Evolutionary conservation across 345 rosid genomes (phyloP).

Genomic region (Gossypioides kirkii): DNA sequence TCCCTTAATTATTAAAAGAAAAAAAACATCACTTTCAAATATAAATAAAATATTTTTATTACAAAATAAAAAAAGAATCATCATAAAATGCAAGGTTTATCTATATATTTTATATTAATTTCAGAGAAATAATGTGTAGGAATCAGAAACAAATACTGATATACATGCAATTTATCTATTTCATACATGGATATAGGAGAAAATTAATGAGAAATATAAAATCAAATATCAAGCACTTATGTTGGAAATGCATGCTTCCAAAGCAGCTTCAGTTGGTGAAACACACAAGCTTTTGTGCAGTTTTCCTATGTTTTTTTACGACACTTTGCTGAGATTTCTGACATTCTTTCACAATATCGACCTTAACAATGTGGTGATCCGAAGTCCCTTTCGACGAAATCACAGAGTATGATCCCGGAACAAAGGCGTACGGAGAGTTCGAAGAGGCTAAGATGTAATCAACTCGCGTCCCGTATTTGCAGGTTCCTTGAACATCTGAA

Average conservation of each 20-base stretch:
- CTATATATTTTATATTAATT: neutral
- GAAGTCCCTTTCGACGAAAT: slow-evolving; percentile 87
- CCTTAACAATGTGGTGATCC: slow-evolving; percentile 93
- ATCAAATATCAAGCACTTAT: slow-evolving; percentile 13
- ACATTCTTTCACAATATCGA: slow-evolving; percentile 41
- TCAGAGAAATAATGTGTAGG: neutral
- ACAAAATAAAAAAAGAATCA: neutral
- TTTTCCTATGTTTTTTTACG: slow-evolving; percentile 24
- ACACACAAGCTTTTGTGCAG: slow-evolving; percentile 32
- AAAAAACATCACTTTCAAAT: neutral
- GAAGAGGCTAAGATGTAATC: slow-evolving; percentile 75
- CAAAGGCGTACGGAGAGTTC: slow-evolving; percentile 49
- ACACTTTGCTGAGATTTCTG: slow-evolving; percentile 26
- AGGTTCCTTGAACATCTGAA: slow-evolving; percentile 89
- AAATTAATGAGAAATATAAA: neutral
- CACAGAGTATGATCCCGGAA: slow-evolving; percentile 79
- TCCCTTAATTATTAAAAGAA: too few species aligned
- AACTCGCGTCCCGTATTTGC: slow-evolving; percentile 91
- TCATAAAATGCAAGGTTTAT: neutral
- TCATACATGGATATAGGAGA: neutral
- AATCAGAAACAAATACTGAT: neutral
- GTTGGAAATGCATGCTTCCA: slow-evolving; percentile 36
- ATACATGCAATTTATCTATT: slow-evolving; percentile 1
- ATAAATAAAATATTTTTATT: neutral
- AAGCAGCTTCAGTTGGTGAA: slow-evolving; percentile 35